phyloP scores from a whole-genome alignment of 345 rosid species.

The Barbarea vulgaris region DNA sequence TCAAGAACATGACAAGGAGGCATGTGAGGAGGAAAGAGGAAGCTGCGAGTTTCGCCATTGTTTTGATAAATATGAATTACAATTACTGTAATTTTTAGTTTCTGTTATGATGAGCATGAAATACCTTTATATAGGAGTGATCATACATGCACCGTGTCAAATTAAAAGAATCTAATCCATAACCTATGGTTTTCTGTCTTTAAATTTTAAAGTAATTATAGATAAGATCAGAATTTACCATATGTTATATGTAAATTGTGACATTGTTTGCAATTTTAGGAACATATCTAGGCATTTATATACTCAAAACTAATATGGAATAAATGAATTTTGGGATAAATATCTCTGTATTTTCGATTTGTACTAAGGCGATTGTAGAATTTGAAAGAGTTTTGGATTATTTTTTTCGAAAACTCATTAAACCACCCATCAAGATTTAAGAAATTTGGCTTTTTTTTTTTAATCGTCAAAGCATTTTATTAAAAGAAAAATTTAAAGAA shows the following conservation, averaged over 20 bases:
- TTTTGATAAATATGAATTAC: neutral
- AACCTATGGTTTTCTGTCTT: constrained; percentile 6
- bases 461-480: too few relatives aligned
- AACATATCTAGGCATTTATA: neutral
- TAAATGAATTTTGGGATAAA: too few relatives aligned
- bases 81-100: neutral
- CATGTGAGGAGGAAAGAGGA: neutral
- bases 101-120: neutral
- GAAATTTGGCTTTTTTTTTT: too few relatives aligned
- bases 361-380: too few relatives aligned
- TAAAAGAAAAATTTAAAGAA: too few relatives aligned
- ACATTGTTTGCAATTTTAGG: neutral
- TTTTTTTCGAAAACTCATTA: too few relatives aligned
- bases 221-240: neutral
- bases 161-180: constrained; percentile 13
- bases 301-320: neutral
- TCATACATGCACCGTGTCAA: constrained; percentile 16
- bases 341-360: neutral
- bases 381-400: too few relatives aligned
- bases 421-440: too few relatives aligned
- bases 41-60: neutral
- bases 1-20: neutral
- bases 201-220: neutral
- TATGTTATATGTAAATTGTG: constrained; percentile 7
- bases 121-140: constrained; percentile 11